phyloP scores from a whole-genome alignment of 2,329 filamentous ascomycete species.

The Epichloe bromicola region DNA sequence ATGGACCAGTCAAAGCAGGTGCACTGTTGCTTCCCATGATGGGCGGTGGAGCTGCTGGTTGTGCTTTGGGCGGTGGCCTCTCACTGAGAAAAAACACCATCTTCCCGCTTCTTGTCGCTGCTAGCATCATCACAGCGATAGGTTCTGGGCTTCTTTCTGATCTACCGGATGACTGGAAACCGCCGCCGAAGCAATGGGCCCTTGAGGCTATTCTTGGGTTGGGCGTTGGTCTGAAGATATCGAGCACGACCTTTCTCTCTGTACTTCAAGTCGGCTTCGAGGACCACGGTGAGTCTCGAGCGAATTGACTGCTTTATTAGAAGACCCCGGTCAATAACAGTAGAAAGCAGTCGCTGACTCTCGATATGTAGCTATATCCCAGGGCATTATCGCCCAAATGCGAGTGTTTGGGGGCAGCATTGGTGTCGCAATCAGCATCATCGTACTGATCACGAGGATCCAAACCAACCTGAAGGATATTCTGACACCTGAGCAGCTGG shows the following conservation, averaged over 20 bases:
- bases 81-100: conserved; percentile 9
- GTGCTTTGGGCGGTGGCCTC: conserved; percentile 7
- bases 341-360: neutral
- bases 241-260: conserved; percentile 11
- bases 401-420: conserved; percentile 40
- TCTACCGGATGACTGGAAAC: conserved; percentile 4
- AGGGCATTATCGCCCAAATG: conserved; percentile 38
- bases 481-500: conserved; percentile 8
- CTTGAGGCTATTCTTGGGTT: conserved; percentile 10
- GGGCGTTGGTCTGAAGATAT: conserved; percentile 10
- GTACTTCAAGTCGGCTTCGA: conserved; percentile 10
- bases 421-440: conserved; percentile 39
- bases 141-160: conserved; percentile 9
- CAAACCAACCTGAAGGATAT: conserved; percentile 6
- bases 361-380: conserved; percentile 29
- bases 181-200: conserved; percentile 9
- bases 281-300: conserved; percentile 9
- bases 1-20: conserved; percentile 12
- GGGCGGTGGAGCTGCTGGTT: conserved; percentile 10
- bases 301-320: neutral
- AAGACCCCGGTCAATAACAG: neutral
- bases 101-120: conserved; percentile 9
- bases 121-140: conserved; percentile 9
- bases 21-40: conserved; percentile 11
- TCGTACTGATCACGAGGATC: conserved; percentile 24